Evolutionary conservation across 768 basidiomycete genomes (phyloP).

Genomic region (Suillus fuscotomentosus): DNA sequence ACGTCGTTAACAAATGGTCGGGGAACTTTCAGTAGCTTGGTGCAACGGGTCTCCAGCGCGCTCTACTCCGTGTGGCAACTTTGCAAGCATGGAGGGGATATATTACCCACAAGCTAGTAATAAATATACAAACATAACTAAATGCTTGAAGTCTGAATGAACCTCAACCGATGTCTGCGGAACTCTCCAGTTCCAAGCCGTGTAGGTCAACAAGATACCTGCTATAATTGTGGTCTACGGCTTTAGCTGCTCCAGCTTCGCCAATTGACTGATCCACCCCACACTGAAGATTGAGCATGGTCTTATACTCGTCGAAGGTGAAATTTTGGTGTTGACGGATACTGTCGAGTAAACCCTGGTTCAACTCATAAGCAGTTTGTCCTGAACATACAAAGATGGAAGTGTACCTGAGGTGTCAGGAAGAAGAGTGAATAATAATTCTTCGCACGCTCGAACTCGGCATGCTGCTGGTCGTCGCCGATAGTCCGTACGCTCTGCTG

Average conservation of each 20-base stretch:
- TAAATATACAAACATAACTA: conserved; percentile 4
- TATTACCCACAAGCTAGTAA: conserved; percentile 7
- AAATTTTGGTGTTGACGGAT: conserved; percentile 65
- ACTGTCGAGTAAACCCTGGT: conserved; percentile 75
- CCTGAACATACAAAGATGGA: not conserved
- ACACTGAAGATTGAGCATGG: conserved; percentile 87
- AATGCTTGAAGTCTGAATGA: not conserved
- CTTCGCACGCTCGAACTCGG: conserved; percentile 75
- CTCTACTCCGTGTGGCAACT: not conserved
- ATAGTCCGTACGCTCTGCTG: conserved; percentile 89
- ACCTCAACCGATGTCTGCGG: conserved; percentile 34
- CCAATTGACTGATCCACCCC: conserved; percentile 67
- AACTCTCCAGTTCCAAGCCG: conserved; percentile 61
- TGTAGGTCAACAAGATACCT: conserved; percentile 91
- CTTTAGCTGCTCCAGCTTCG: conserved; percentile 48
- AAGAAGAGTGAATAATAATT: conserved; percentile 81
- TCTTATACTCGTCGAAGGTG: conserved; percentile 90
- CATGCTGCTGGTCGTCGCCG: conserved; percentile 53
- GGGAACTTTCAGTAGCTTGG: not conserved
- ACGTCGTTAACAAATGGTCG: not conserved
- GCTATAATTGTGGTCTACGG: conserved; percentile 72
- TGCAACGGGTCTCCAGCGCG: not conserved
- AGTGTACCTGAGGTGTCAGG: conserved; percentile 63
- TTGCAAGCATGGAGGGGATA: not conserved
- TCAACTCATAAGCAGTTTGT: not conserved